phyloP scores from a whole-genome alignment of 768 basidiomycete species.

The Psilocybe cyanescens region DNA sequence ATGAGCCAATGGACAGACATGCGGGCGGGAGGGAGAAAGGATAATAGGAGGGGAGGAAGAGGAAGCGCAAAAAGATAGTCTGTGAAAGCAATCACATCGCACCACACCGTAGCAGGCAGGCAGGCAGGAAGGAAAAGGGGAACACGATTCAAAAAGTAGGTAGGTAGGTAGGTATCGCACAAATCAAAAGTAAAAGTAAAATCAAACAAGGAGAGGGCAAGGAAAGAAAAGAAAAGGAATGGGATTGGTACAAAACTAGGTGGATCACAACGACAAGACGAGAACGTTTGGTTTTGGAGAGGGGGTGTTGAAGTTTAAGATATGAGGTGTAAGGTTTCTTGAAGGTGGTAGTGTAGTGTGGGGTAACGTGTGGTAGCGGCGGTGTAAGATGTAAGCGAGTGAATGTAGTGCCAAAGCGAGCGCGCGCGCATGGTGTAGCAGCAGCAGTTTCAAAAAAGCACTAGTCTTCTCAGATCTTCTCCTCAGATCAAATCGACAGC shows the following conservation, averaged over 20 bases:
- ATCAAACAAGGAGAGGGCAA: neutral
- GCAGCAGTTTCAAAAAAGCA: no score
- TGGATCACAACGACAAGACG: neutral
- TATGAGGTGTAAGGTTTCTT: neutral
- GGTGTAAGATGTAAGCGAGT: neutral
- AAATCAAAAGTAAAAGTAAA: neutral
- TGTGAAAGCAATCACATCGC: no score
- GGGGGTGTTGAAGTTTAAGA: neutral
- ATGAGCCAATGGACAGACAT: no score
- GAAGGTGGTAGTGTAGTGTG: neutral
- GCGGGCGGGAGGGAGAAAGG: no score
- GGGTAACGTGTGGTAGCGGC: neutral
- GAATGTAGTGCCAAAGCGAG: neutral
- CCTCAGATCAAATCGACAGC: neutral
- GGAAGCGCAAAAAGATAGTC: no score
- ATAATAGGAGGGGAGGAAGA: no score
- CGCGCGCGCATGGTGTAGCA: no score
- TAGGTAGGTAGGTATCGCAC: no score
- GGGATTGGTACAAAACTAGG: neutral
- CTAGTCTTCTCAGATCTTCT: no score
- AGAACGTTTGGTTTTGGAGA: neutral
- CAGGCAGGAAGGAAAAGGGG: no score
- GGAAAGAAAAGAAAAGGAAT: neutral
- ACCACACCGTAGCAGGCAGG: no score
- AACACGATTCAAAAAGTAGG: no score